Evolutionary conservation across 2,329 filamentous ascomycete genomes (phyloP).

Genomic region (Bipolaris sorokiniana): DNA sequence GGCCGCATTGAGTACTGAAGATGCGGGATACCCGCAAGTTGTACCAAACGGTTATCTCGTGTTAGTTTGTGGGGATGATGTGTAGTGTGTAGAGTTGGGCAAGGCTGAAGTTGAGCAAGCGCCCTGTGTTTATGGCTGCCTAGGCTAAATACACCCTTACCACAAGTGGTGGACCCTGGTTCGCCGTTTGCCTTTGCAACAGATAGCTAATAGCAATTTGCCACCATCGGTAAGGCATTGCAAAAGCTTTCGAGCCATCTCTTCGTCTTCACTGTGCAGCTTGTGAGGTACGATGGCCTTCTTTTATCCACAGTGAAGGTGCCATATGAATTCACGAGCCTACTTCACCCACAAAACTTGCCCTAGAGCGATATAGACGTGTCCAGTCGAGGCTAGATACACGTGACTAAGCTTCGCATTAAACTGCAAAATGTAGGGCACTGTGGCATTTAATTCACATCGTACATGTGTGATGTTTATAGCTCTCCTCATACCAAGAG

Average conservation of each 20-base stretch:
- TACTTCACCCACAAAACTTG: background rate
- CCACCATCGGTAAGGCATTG: background rate
- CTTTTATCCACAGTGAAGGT: background rate
- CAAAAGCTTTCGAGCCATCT: background rate
- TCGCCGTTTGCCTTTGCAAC: background rate
- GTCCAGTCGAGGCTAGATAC: background rate
- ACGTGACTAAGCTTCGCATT: too few species aligned
- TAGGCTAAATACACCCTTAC: constrained; percentile 8
- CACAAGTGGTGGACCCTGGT: constrained; percentile 1
- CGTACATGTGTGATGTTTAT: too few species aligned
- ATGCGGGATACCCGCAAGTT: background rate
- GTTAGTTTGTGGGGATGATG: background rate
- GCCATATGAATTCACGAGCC: background rate
- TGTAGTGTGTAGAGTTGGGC: background rate
- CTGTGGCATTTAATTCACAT: too few species aligned
- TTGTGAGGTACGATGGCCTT: background rate
- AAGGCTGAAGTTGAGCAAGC: background rate
- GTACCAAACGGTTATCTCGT: background rate
- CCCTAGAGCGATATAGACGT: background rate
- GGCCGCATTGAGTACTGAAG: background rate
- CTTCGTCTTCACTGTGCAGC: background rate
- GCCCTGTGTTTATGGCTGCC: background rate
- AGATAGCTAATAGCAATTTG: background rate
- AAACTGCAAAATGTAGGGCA: too few species aligned
- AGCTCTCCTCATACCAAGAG: too few species aligned